Evolutionary conservation across 2,329 filamentous ascomycete species (phyloP), one percentile per base, ranked within the genome.

Genomic region (Daldinia sp.): DNA sequence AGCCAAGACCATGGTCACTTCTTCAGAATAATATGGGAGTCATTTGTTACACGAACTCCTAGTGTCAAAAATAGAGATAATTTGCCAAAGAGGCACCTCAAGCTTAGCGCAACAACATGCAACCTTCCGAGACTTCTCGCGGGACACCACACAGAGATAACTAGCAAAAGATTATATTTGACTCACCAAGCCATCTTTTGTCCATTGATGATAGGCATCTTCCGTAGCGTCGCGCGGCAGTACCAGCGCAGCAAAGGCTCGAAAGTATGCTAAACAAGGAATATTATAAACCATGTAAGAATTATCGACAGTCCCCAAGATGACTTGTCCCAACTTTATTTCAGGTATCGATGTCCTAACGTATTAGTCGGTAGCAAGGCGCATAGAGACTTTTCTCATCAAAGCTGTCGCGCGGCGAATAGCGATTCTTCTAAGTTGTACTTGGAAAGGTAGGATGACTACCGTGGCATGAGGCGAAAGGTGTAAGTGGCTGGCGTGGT

Each of bases 151-250:
- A 34, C 29, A 35, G 54, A 50, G 23, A 34, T 13, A 39, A 58
- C 30, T 23, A 32, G 34, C 41, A 57, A 15, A 49, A 19, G 17
- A 54, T 34, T 37, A 57, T 32, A 41, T 51, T 50, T 30, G 7
- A 81, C 88, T 72, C 84, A 91, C 89, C 89, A 91, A 74, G 89
- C 89, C 83, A 91, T 90, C 78, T 90, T 90, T 76, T 87, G 82
- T 65, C 88, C 89, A 72, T 90, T 86, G 69, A 91, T 87, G 49
- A 88, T 81, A 73, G 87, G 87, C 89, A 91, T 91, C 58, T 74
- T 81, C 74, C 57, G 29, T 49, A 23, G 19, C 35, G 43, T 59
- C 45, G 43, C 53, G 37, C 25, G 52, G 19, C 25, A 34, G 45
- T 17, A 49, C 57, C 55, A 37, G 19, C 49, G 59, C 53, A 50